Percentiles rank a stretch among this genome's conserved stretches.
phyloP scores from a whole-genome alignment of 2,329 filamentous ascomycete species.

The Trichoderma sp. region DNA sequence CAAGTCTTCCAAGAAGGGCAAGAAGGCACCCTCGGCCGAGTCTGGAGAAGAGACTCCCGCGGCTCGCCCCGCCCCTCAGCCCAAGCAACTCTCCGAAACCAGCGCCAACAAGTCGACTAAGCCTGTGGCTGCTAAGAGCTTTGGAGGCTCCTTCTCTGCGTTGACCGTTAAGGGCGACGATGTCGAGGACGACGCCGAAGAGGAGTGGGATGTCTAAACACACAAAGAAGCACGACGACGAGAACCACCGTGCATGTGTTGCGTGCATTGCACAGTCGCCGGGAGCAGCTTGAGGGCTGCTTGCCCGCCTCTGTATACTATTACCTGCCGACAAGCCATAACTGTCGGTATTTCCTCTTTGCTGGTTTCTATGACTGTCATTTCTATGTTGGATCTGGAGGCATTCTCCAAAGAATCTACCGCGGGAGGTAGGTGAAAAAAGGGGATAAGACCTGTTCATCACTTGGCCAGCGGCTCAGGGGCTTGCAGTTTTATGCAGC shows the following conservation, averaged over 20 bases:
- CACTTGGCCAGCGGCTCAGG: neutral
- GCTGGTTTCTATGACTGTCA: neutral
- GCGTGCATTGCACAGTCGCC: slow-evolving; percentile 1
- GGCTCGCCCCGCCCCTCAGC: slow-evolving; percentile 33
- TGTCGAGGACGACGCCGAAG: slow-evolving; percentile 45
- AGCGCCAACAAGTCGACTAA: slow-evolving; percentile 35
- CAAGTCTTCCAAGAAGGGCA: slow-evolving; percentile 45
- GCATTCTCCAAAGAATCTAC: neutral
- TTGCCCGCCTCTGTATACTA: slow-evolving; percentile 14
- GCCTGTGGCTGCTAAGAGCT: slow-evolving; percentile 37
- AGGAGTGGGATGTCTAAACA: slow-evolving; percentile 55
- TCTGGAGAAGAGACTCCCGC: slow-evolving; percentile 39
- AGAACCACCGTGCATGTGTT: neutral
- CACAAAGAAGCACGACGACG: neutral
- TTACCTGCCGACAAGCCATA: neutral
- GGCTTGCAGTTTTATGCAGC: neutral
- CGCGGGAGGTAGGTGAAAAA: neutral
- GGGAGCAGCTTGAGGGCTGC: neutral
- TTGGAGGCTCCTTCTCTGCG: slow-evolving; percentile 53
- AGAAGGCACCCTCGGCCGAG: slow-evolving; percentile 40
- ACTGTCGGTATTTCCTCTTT: neutral
- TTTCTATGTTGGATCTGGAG: slow-evolving; percentile 6
- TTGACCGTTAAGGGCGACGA: slow-evolving; percentile 45
- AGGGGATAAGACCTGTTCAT: neutral
- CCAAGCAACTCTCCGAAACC: slow-evolving; percentile 33